Evolutionary conservation across 768 basidiomycete species (phyloP).

Genomic region (Termitomyces sp.): DNA sequence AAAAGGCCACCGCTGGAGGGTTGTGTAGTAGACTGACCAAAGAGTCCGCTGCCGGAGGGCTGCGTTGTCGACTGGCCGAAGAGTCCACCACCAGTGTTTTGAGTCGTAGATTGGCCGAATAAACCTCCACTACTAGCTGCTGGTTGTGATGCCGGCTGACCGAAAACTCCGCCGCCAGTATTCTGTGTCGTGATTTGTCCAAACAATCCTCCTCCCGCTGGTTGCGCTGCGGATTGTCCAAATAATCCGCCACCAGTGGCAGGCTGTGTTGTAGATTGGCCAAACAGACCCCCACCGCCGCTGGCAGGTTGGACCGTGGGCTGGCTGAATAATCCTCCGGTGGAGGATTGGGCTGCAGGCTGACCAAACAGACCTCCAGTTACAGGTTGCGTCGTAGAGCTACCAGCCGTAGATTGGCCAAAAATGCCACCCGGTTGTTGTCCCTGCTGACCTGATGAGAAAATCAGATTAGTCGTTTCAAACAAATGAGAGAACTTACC

Average conservation of each 20-base stretch:
- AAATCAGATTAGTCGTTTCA: neutral
- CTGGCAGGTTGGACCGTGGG: slow-evolving; percentile 14
- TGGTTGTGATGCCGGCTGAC: slow-evolving; percentile 11
- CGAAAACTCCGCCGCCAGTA: slow-evolving; percentile 9
- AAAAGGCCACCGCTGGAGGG: slow-evolving; percentile 9
- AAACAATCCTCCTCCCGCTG: slow-evolving; percentile 24
- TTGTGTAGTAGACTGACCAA: slow-evolving; percentile 14
- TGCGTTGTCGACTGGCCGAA: slow-evolving; percentile 14
- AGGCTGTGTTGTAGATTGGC: slow-evolving; percentile 16
- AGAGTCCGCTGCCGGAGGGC: slow-evolving; percentile 5
- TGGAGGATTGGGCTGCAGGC: slow-evolving; percentile 4
- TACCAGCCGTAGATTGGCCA: slow-evolving; percentile 3
- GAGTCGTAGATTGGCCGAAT: slow-evolving; percentile 14
- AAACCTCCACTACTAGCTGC: slow-evolving; percentile 1
- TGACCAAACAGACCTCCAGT: slow-evolving; percentile 21
- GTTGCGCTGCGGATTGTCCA: slow-evolving; percentile 10
- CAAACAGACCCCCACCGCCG: slow-evolving; percentile 24
- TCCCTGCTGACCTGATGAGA: slow-evolving; percentile 29
- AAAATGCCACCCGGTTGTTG: slow-evolving; percentile 19
- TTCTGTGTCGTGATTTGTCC: slow-evolving; percentile 18
- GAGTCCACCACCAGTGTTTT: slow-evolving; percentile 2
- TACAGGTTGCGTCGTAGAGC: slow-evolving; percentile 11
- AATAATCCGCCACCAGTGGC: slow-evolving; percentile 8
- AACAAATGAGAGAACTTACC: neutral
- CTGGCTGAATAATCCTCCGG: slow-evolving; percentile 25